Evolutionary conservation across 371 early-diverging fungal species (phyloP), one percentile per base, ranked within the genome.

Genomic region (Mycotypha africana): DNA sequence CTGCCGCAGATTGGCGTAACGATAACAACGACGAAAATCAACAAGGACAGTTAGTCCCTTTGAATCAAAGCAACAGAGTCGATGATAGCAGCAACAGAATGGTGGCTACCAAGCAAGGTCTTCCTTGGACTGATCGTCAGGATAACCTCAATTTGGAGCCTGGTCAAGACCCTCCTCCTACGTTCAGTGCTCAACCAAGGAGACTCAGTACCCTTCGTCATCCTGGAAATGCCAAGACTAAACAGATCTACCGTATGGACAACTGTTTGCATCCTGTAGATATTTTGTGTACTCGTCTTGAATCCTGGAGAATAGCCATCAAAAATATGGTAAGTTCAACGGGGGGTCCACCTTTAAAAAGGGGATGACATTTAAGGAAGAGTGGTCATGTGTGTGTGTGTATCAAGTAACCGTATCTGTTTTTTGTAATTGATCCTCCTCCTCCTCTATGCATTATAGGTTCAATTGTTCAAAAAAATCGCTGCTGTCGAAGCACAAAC

Each of bases 221-320:
- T 21, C 40, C 54, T 7, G 15, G 46, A 3, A 57, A 56, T 2
- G 35, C 62, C 0, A 56, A 43, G 8, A 33, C 56, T 11, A 47
- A 55, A 14, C 65, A 67, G 9, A 48, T 62, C 0, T 65, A 64
- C 46, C 65, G 70, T 19, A 61, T 66, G 62, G 60, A 67, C 10
- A 47, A 49, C 30, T 71, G 75, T 11, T 68, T 74, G 37, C 53
- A 74, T 43, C 75, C 75, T 15, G 64, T 64, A 0, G 42, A 45
- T 16, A 17, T 68, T 0, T 28, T 74, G 1, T 39, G 42, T 8
- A 47, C 38, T 9, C 53, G 75, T 25, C 47, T 74, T 22, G 49
- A 56, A 19, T 48, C 62, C 2, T 74, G 75, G 75, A 49, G 63
- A 25, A 2, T 35, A 3, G 60, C 70, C 12, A 51, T 70, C 12